Conservation (phyloP, 1,284 basidiomycete genomes). For the Golubevia sp. region DNA sequence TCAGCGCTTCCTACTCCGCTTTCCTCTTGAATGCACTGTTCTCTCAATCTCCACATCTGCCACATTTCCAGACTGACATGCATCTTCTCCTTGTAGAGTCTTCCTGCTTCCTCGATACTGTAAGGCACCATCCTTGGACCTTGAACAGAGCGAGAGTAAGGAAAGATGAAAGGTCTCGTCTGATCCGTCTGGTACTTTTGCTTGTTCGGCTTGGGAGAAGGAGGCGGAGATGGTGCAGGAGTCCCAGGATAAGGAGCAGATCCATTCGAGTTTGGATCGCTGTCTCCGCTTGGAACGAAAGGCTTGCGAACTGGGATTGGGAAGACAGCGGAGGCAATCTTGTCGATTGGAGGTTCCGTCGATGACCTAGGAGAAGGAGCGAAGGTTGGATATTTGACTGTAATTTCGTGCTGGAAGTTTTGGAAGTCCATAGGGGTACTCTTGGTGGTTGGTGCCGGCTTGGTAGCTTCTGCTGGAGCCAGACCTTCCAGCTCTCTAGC, state of each 20-base stretch:
- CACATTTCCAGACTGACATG: conserved; percentile 84
- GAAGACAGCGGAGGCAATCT: conserved; percentile 38
- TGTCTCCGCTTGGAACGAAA: conserved; percentile 14
- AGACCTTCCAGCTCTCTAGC: conserved; percentile 76
- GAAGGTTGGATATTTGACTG: conserved; percentile 63
- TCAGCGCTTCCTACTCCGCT: conserved; percentile 79
- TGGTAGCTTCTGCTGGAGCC: neutral
- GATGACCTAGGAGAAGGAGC: conserved; percentile 62
- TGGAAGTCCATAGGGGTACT: conserved; percentile 50
- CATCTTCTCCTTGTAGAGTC: conserved; percentile 86
- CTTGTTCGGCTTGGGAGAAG: conserved; percentile 87
- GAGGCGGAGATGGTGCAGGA: conserved; percentile 86
- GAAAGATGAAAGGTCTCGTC: conserved; percentile 89
- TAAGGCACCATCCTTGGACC: conserved; percentile 75
- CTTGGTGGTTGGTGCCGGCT: conserved; percentile 17
- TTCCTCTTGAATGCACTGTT: conserved; percentile 91
- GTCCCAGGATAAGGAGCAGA: conserved; percentile 15
- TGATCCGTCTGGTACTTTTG: conserved; percentile 99
- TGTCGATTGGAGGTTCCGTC: conserved; percentile 61
- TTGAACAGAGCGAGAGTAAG: conserved; percentile 72
- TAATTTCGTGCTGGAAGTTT: conserved; percentile 48
- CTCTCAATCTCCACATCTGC: conserved; percentile 93
- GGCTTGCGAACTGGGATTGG: conserved; percentile 43
- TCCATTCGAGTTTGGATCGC: neutral
- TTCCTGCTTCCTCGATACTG: conserved; percentile 93